Evolutionary conservation across 768 basidiomycete genomes (phyloP).

Genomic region (Psilocybe tampanensis): DNA sequence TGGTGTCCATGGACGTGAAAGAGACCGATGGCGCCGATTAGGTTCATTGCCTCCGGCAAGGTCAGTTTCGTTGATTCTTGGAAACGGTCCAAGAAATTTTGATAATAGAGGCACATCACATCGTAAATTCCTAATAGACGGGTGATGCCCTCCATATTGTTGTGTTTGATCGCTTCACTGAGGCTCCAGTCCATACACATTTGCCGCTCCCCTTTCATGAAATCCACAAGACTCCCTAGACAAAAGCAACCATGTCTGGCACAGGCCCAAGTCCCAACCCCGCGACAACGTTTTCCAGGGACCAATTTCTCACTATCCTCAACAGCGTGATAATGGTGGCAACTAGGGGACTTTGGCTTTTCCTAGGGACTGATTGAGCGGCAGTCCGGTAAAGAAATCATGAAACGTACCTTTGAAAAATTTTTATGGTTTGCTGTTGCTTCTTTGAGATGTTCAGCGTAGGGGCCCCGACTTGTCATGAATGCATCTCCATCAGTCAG

Average conservation of each 20-base stretch:
- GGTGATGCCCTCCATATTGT: slow-evolving; percentile 1
- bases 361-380: too few species aligned
- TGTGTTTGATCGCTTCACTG: slow-evolving; percentile 11
- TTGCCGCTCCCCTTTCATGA: slow-evolving; percentile 27
- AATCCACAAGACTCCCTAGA: slow-evolving; percentile 21
- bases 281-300: slow-evolving; percentile 5
- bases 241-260: slow-evolving; percentile 23
- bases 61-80: not conserved
- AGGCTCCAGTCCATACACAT: slow-evolving; percentile 27
- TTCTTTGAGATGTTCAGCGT: slow-evolving; percentile 23
- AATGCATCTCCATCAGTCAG: slow-evolving; percentile 28
- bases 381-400: not conserved
- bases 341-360: not conserved
- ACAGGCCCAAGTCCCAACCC: slow-evolving; percentile 18
- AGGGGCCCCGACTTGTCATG: slow-evolving; percentile 21
- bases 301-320: not conserved
- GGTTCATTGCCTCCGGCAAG: not conserved
- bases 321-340: not conserved
- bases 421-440: slow-evolving; percentile 14
- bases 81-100: slow-evolving; percentile 5
- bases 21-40: slow-evolving; percentile 23
- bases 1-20: slow-evolving; percentile 34
- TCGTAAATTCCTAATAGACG: slow-evolving; percentile 18
- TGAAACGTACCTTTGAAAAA: not conserved
- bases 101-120: slow-evolving; percentile 19